Evolutionary conservation across 2,329 filamentous ascomycete genomes (phyloP).

Genomic region (Penicillium decumbens): DNA sequence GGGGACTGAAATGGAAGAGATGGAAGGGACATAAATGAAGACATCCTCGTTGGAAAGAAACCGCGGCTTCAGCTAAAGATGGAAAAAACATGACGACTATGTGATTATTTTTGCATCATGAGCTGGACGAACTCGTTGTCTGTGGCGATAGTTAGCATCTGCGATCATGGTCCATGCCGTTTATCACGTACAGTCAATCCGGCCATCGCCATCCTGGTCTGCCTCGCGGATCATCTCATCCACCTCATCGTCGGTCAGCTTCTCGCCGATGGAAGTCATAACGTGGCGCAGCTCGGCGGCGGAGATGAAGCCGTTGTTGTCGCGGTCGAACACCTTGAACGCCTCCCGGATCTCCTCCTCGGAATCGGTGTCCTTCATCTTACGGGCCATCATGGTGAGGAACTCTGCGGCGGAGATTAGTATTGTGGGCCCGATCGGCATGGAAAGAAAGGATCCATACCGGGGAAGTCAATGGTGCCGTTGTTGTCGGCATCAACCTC

Average conservation of each 20-base stretch:
- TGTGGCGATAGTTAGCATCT: constrained; percentile 42
- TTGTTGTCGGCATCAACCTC: constrained; percentile 91
- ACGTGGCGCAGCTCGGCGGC: constrained; percentile 82
- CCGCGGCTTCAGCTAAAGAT: constrained; percentile 27
- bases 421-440: neutral
- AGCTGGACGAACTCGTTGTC: constrained; percentile 92
- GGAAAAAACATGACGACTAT: constrained; percentile 22
- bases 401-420: constrained; percentile 57
- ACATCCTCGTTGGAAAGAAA: constrained; percentile 22
- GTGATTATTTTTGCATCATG: constrained; percentile 85
- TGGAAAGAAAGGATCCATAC: constrained; percentile 47
- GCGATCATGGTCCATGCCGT: neutral
- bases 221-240: constrained; percentile 92
- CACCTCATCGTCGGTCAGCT: constrained; percentile 84
- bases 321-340: constrained; percentile 86
- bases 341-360: constrained; percentile 87
- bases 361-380: constrained; percentile 91
- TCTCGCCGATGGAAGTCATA: constrained; percentile 89
- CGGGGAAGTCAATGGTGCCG: constrained; percentile 85
- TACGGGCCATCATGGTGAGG: constrained; percentile 88
- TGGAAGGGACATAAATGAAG: constrained; percentile 10
- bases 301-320: constrained; percentile 89
- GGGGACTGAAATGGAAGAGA: constrained; percentile 23
- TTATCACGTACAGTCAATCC: constrained; percentile 70
- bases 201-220: constrained; percentile 82